Evolutionary conservation across 495 filamentous ascomycete species (phyloP), one percentile per base, ranked within the genome.

Genomic region (Podospora tetraspora): DNA sequence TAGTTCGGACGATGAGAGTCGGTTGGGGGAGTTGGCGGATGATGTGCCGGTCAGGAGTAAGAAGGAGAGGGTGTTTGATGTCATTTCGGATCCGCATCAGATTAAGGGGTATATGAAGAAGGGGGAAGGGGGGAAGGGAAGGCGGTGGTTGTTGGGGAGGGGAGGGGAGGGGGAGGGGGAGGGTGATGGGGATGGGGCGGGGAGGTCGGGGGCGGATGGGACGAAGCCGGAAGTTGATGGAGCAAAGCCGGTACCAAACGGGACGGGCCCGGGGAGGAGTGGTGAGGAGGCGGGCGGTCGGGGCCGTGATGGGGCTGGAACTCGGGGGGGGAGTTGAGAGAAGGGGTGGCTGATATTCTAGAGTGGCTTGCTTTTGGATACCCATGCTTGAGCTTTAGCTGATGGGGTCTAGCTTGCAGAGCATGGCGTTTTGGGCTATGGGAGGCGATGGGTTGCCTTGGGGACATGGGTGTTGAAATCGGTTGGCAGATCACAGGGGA

Each of bases 1-100:
- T 52, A 91, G 89, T 60, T 92, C 89, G 63, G 88, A 86, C 58
- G 92, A 94, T 61, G 88, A 93, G 73, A 90, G 92, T 59, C 86
- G 89, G 64, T 78, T 96, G 27, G 85, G 89, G 61, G 84, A 85
- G 76, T 81, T 79, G 78, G 3, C 24, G 22, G 71, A 57, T 1
- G 71, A 75, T 5, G 57, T 16, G 52, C 73, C 72, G 11, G 43
- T 76, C n/a, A 80, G 71, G 74, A 81, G 77, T 57, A 80, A 79
- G 69, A 81, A 73, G 72, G 79, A 84, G 72, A 79, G 73, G 67
- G 82, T 74, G 22, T 81, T 76, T 71, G 81, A 81, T n/a, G 72
- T 78, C 3, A 58, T 83, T 13, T 75, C 79, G 66, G 75, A 82
- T 29, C 81, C 81, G 27, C 61, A 68, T 23, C 68, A 66, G 59